phyloP scores from a whole-genome alignment of 176 grass and related monocot genomes.

The Pontederia paniculata region DNA sequence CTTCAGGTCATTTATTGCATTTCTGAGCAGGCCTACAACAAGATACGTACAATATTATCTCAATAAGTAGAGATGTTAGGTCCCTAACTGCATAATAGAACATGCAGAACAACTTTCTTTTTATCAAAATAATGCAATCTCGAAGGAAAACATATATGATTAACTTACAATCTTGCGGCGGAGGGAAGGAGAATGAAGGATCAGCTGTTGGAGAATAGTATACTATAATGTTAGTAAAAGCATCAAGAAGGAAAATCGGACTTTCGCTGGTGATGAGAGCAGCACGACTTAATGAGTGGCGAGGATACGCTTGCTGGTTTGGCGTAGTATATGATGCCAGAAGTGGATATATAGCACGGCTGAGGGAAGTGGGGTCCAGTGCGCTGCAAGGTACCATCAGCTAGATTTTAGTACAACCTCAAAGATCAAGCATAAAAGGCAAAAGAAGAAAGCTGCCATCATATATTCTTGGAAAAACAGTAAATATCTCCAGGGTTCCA shows the following conservation, averaged over 20 bases:
- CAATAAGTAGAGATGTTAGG: slow-evolving; percentile 15
- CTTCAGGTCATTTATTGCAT: slow-evolving; percentile 53
- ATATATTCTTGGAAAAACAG: too few relatives aligned
- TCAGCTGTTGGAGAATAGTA: slow-evolving; percentile 69
- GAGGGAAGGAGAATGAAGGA: slow-evolving; percentile 73
- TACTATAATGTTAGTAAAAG: slow-evolving; percentile 79
- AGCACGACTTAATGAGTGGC: slow-evolving; percentile 69
- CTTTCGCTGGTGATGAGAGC: slow-evolving; percentile 82
- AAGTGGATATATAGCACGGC: slow-evolving; percentile 72
- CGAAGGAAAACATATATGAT: too few relatives aligned
- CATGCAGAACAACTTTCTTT: too few relatives aligned
- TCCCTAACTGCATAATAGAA: too few relatives aligned
- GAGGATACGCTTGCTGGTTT: slow-evolving; percentile 84
- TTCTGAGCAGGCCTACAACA: slow-evolving; percentile 60
- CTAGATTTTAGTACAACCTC: neutral
- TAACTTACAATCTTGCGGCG: slow-evolving; percentile 86
- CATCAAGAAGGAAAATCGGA: slow-evolving; percentile 89
- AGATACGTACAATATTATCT: neutral
- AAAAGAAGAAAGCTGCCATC: neutral
- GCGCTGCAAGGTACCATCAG: slow-evolving; percentile 29
- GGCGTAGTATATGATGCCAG: slow-evolving; percentile 70
- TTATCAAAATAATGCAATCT: neutral
- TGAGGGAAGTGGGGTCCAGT: slow-evolving; percentile 60
- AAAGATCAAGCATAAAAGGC: neutral
- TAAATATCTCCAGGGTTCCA: too few relatives aligned